A percentile compares a stretch with the other conserved stretches of the same genome.
phyloP scores from a whole-genome alignment of 2,329 filamentous ascomycete species.

The Teratosphaeria epicoccoides region DNA sequence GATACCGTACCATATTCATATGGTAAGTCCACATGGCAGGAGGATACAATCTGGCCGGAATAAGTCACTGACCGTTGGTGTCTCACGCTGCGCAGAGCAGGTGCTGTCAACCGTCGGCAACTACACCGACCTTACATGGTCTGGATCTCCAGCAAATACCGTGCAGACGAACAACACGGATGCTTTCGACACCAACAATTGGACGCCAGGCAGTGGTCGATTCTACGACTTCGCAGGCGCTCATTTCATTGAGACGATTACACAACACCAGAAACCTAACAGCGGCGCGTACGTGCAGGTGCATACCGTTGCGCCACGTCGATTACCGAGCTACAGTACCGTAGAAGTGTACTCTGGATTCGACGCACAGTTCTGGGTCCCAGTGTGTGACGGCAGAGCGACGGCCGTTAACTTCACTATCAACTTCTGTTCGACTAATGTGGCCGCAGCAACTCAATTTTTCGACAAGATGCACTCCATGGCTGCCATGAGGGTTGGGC shows the following conservation, averaged over 20 bases:
- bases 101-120: slow-evolving; percentile 13
- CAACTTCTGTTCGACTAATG: slow-evolving; percentile 14
- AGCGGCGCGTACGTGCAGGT: slow-evolving; percentile 12
- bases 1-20: slow-evolving; percentile 17
- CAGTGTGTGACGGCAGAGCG: slow-evolving; percentile 12
- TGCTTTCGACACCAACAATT: slow-evolving; percentile 5
- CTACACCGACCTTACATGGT: slow-evolving; percentile 15
- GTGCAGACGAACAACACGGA: slow-evolving; percentile 11
- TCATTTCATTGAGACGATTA: slow-evolving; percentile 10
- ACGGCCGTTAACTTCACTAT: slow-evolving; percentile 11
- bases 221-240: slow-evolving; percentile 10
- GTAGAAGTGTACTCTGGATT: slow-evolving; percentile 9
- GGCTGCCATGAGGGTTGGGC: slow-evolving; percentile 10
- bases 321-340: slow-evolving; percentile 3
- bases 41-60: neutral
- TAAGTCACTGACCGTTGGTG: neutral
- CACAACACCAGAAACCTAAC: slow-evolving; percentile 9
- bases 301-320: slow-evolving; percentile 12
- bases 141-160: slow-evolving; percentile 5
- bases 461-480: slow-evolving; percentile 10
- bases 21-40: neutral
- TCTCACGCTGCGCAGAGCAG: slow-evolving; percentile 2
- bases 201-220: slow-evolving; percentile 10
- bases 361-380: slow-evolving; percentile 7
- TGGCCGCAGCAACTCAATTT: slow-evolving; percentile 1